Evolutionary conservation across 1,284 basidiomycete genomes (phyloP).

Genomic region (Tylopilus sp.): DNA sequence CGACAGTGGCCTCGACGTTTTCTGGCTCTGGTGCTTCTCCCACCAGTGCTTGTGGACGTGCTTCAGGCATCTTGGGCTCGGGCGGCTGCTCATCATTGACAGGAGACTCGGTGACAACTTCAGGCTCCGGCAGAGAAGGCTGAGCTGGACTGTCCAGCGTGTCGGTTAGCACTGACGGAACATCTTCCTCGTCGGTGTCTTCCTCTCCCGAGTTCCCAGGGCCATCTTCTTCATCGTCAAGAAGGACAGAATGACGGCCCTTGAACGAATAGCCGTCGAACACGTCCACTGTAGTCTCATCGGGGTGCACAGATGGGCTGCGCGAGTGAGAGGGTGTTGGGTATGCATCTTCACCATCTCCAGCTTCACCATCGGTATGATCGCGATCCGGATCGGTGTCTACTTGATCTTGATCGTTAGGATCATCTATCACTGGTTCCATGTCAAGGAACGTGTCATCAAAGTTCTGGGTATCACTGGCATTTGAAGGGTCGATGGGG

Average conservation of each 20-base stretch:
- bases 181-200: slow-evolving; percentile 39
- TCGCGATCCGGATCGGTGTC: slow-evolving; percentile 64
- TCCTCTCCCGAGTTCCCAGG: slow-evolving; percentile 43
- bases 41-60: slow-evolving; percentile 47
- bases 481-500: slow-evolving; percentile 87
- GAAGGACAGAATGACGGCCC: slow-evolving; percentile 71
- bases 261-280: slow-evolving; percentile 90
- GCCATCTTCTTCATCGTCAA: slow-evolving; percentile 53
- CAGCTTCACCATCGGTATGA: slow-evolving; percentile 63
- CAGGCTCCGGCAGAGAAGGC: slow-evolving; percentile 20
- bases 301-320: slow-evolving; percentile 59
- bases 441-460: slow-evolving; percentile 96
- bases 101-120: slow-evolving; percentile 28
- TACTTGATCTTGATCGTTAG: slow-evolving; percentile 51
- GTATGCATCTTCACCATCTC: slow-evolving; percentile 68
- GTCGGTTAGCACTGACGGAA: slow-evolving; percentile 23
- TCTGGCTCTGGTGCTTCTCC: slow-evolving; percentile 30
- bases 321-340: slow-evolving; percentile 70
- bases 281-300: slow-evolving; percentile 55
- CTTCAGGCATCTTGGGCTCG: slow-evolving; percentile 66
- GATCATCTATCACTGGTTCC: slow-evolving; percentile 81
- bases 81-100: slow-evolving; percentile 32
- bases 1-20: slow-evolving; percentile 11
- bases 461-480: slow-evolving; percentile 96
- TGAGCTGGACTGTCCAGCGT: slow-evolving; percentile 23